A percentile compares a stretch with the other conserved stretches of the same genome.
These are phyloP conservation scores for Lentinula raphanica DNA, from an alignment of 768 basidiomycete species.

Conservation along the genomic window DNA sequence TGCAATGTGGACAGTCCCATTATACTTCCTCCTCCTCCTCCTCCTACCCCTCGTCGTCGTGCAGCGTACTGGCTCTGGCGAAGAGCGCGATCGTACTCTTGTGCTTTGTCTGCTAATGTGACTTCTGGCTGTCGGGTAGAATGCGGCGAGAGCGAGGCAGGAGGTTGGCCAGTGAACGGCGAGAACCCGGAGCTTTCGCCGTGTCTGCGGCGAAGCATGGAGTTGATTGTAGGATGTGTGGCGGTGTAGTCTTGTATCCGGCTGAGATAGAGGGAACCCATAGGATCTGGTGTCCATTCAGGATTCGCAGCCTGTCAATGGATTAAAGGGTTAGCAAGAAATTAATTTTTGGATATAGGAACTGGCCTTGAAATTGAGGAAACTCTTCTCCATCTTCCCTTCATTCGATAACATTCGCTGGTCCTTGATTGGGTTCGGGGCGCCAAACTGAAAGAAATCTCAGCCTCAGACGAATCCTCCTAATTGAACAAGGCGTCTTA, in stretches of 20 bases:
- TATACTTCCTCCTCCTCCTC: conserved; percentile 41
- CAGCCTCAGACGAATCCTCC: neutral
- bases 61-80: conserved; percentile 61
- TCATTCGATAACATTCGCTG: conserved; percentile 81
- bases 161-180: conserved; percentile 1
- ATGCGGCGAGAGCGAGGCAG: neutral
- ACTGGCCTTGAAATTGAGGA: conserved; percentile 82
- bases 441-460: conserved; percentile 66
- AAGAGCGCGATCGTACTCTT: conserved; percentile 73
- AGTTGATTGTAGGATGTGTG: conserved; percentile 32
- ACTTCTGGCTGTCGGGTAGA: conserved; percentile 29
- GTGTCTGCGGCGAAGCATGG: conserved; percentile 11
- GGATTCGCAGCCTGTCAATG: conserved; percentile 75
- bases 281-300: conserved; percentile 91
- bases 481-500: no score
- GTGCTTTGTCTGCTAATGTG: conserved; percentile 46
- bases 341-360: neutral
- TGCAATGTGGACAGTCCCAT: conserved; percentile 45
- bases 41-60: conserved; percentile 38
- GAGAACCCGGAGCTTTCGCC: conserved; percentile 20
- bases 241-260: conserved; percentile 71
- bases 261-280: conserved; percentile 85
- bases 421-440: conserved; percentile 62
- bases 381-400: conserved; percentile 99
- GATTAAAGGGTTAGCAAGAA: neutral